Conservation (phyloP, 2,329 filamentous ascomycete species). For the Sphaerostilbella broomeana region DNA sequence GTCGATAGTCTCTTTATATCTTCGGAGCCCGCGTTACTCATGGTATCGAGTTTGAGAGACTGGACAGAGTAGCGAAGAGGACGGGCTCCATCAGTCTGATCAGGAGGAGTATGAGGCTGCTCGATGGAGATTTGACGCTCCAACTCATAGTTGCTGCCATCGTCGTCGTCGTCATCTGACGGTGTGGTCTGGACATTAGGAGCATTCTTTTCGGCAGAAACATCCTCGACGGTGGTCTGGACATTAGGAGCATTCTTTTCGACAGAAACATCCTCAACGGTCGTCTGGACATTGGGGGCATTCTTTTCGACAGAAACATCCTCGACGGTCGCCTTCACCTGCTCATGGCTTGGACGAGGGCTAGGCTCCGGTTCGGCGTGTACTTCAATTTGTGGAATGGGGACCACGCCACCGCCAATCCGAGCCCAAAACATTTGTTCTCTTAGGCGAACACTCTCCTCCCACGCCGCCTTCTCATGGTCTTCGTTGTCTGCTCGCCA, state of each 20-base stretch:
- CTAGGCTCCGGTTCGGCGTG: constrained; percentile 27
- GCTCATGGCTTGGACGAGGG: constrained; percentile 30
- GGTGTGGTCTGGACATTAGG: constrained; percentile 2
- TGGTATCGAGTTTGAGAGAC: constrained; percentile 20
- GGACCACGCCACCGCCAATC: constrained; percentile 85
- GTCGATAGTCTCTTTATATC: constrained; percentile 23
- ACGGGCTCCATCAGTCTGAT: constrained; percentile 22
- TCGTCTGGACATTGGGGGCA: too few species aligned
- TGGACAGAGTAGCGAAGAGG: constrained; percentile 23
- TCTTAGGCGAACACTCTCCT: constrained; percentile 80
- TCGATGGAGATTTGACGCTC: constrained; percentile 9
- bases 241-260: constrained; percentile 1
- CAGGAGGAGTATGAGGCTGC: constrained; percentile 26
- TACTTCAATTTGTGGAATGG: constrained; percentile 37
- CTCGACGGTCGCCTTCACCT: not conserved
- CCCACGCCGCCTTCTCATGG: constrained; percentile 84
- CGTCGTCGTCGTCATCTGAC: constrained; percentile 10
- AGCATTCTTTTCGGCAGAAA: not conserved
- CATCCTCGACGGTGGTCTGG: constrained; percentile 4
- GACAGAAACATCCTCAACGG: not conserved
- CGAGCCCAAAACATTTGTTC: constrained; percentile 98
- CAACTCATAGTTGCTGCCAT: constrained; percentile 7
- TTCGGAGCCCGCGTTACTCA: constrained; percentile 10
- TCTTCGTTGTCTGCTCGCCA: constrained; percentile 79
- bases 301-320: not conserved